Base-by-base conservation (phyloP, 495 filamentous ascomycete species). In the Saxophila tyrrhenica region DNA sequence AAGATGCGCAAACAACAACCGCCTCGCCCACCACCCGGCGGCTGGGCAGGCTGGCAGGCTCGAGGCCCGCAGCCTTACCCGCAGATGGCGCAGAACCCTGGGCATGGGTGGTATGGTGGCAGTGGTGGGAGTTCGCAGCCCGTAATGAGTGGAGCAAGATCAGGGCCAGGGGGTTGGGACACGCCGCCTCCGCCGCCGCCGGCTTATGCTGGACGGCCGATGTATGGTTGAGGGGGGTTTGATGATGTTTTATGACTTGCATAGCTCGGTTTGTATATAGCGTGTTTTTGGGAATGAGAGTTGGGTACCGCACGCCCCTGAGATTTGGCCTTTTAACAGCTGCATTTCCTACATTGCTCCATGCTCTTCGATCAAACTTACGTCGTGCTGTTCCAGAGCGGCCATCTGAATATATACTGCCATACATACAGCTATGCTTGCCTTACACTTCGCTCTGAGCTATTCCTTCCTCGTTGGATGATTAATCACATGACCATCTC, bases 181-280 rank as follows among this genome's bases (percentile, higher is more conserved):
- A n/a, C 29, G 48, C 54, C 54, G 25, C 55, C 55, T n/a, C 21
- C 39, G 46, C 59, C 59, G 24, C 41, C 59, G 52, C 55, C 59
- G 51, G 48, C 50, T 8, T 58, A 58, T 49, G 41, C 21, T 44
- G 25, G 42, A 25, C 46, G 50, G 50, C 41, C 41, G 41, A 21
- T 44, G 41, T 44, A 44, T 44, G 41, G 41, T 7, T 44, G 19
- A 21, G 16, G 7, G 41, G 41, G 3, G 7, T 44, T 44, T 44
- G 41, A 17, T 35, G 5, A 35, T 35, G 29, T 7, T 35, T 5
- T 35, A 35, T 35, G 29, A 35, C 29, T 35, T 35, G 29, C 29
- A 35, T 35, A 35, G 5, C 29, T 35, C 7, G 29, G n/a, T n/a
- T n/a, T n/a, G n/a, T n/a, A n/a, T n/a, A n/a, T 35, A 35, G 29